phyloP scores from a whole-genome alignment of 176 grass and related monocot species.

The Eleusine indica region DNA sequence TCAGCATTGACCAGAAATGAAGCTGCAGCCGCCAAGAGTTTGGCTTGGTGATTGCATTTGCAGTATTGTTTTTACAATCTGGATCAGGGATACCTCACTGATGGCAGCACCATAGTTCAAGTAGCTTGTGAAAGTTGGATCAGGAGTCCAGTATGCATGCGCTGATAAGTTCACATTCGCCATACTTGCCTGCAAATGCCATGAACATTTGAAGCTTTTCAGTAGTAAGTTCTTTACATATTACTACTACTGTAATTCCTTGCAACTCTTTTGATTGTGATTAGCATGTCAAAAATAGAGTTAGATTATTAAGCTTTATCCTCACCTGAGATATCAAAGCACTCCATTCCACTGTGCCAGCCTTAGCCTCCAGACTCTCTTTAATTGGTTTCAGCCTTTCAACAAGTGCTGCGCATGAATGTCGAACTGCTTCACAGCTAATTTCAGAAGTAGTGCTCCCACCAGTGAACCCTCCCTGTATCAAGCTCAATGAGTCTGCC shows the following conservation, averaged over 20 bases:
- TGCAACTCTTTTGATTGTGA: no score
- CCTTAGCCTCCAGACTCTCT: conserved; percentile 55
- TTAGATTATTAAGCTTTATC: background rate
- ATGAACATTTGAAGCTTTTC: background rate
- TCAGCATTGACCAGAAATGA: background rate
- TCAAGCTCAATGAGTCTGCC: conserved; percentile 68
- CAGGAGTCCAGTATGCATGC: conserved; percentile 62
- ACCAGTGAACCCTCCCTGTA: conserved; percentile 72
- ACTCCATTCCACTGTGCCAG: conserved; percentile 52
- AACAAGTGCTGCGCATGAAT: conserved; percentile 54
- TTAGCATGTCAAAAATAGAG: background rate
- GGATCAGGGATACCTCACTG: conserved; percentile 59
- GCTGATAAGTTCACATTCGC: conserved; percentile 62
- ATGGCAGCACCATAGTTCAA: conserved; percentile 75
- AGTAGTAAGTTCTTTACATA: background rate
- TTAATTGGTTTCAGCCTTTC: conserved; percentile 77
- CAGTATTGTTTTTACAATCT: background rate
- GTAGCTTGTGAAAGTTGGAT: conserved; percentile 47
- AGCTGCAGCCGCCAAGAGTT: background rate
- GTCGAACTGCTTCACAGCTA: conserved; percentile 69
- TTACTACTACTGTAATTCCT: background rate
- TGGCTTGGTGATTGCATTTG: background rate
- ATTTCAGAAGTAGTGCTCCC: conserved; percentile 87
- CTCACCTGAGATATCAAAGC: conserved; percentile 63
- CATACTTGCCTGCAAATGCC: conserved; percentile 51